Conservation (phyloP, 495 filamentous ascomycete genomes). For the Xylaria bambusicola region DNA sequence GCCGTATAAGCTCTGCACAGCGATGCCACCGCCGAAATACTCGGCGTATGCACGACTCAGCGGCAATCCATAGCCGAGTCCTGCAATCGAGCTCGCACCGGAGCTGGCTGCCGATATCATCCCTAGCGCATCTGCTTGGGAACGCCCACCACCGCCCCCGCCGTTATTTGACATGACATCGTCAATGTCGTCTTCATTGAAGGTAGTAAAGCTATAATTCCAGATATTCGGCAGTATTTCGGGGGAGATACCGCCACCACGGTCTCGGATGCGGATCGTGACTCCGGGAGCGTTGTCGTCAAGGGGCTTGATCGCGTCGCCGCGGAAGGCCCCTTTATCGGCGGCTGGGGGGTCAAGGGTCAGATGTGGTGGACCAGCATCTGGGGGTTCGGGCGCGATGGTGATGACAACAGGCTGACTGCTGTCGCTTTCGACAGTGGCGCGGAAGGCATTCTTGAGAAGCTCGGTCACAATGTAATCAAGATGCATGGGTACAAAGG, state of each 20-base stretch:
- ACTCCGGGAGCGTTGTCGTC: conserved; percentile 75
- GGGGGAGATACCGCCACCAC: conserved; percentile 88
- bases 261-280: conserved; percentile 91
- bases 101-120: conserved; percentile 68
- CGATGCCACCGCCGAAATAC: conserved; percentile 96
- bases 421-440: conserved; percentile 72
- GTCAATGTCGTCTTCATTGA: conserved; percentile 63
- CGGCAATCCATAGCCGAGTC: conserved; percentile 90
- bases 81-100: conserved; percentile 74
- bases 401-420: conserved; percentile 84
- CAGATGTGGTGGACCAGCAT: conserved; percentile 38
- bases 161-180: conserved; percentile 27
- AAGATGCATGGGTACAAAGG: conserved; percentile 90
- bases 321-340: conserved; percentile 46
- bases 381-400: conserved; percentile 79
- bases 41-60: conserved; percentile 93
- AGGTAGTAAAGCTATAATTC: conserved; percentile 96
- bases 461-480: conserved; percentile 97
- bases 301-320: conserved; percentile 54
- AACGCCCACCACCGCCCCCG: conserved; percentile 28
- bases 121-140: conserved; percentile 65
- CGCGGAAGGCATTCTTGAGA: conserved; percentile 94
- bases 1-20: conserved; percentile 89
- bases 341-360: conserved; percentile 75
- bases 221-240: conserved; percentile 84